Evolutionary conservation across 352 stramenopile species (phyloP).

Genomic region (Thalassiosira hispida): DNA sequence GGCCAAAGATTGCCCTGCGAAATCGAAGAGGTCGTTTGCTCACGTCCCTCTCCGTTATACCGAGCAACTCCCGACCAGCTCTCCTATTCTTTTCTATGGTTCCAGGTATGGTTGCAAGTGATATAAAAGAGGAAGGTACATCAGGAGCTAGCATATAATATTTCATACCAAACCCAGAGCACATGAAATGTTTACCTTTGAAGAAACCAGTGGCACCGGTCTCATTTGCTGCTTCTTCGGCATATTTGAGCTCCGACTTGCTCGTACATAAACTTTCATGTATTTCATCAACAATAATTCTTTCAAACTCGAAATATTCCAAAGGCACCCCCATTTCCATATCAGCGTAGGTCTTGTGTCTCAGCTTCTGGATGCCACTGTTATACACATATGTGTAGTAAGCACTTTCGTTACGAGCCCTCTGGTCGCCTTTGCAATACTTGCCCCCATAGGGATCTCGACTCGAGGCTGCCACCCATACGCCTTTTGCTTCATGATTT

Average conservation of each 20-base stretch:
- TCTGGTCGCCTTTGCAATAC: constrained; percentile 56
- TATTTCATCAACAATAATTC: constrained; percentile 76
- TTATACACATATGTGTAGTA: constrained; percentile 66
- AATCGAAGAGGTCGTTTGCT: constrained; percentile 55
- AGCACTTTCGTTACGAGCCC: constrained; percentile 54
- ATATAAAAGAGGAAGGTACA: not conserved
- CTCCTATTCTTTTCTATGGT: constrained; percentile 58
- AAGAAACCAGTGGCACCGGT: constrained; percentile 44
- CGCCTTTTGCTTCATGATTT: constrained; percentile 47
- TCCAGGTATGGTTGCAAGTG: not conserved
- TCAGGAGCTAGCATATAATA: too few species aligned
- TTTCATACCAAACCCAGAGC: too few species aligned
- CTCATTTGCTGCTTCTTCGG: constrained; percentile 41
- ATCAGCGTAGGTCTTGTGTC: constrained; percentile 52
- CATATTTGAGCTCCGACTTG: constrained; percentile 40
- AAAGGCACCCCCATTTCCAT: constrained; percentile 63
- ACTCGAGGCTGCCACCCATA: constrained; percentile 66
- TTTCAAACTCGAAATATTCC: constrained; percentile 75
- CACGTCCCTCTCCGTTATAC: constrained; percentile 60
- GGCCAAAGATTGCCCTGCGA: constrained; percentile 58
- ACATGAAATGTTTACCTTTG: too few species aligned
- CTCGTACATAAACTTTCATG: constrained; percentile 69
- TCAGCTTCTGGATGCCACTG: constrained; percentile 32
- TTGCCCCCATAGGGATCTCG: constrained; percentile 51
- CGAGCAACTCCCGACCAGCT: constrained; percentile 66